Base-by-base conservation (phyloP, 768 basidiomycete species). In the Mycena olivaceomarginata region DNA sequence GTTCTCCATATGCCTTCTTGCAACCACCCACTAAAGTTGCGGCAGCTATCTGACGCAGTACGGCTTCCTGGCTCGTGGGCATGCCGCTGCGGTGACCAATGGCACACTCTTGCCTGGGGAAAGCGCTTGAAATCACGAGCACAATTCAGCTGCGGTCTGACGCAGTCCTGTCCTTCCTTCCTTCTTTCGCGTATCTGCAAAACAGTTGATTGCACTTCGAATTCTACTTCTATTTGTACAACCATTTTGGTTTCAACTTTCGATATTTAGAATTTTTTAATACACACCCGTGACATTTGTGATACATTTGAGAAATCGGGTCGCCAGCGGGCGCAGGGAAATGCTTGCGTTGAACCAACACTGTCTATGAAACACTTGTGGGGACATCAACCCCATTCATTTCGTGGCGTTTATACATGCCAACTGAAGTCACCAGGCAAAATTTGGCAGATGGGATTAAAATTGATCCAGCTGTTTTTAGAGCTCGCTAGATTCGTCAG, bases 11-110 rank as follows among this genome's bases (percentile, higher is more conserved):
- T 62, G 7, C 20, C 18, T 25, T 25, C 25, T 10, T 25, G 11
- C 6, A 37, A 31, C 16, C 16, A 6, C 11, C 53, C 40, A 48
- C 37, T 45, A 41, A n/a, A 20, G 20, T 15, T 56, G 43, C 9
- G 3, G 13, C 60, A 86, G 85, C 70, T 85, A 85, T 74, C 77
- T 85, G n/a, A 78, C 84, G 0, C 79, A 81, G 66, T 87, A 86
- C 74, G 84, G 83, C 2, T 80, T 80, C 57, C 67, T 86, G 7
- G 82, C 85, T 15, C 82, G 86, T 40, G 82, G 77, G 13, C 86
- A 86, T 71, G 83, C 81, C 20, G 82, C 80, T 63, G 85, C 85
- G 8, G 75, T 85, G 16, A 43, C 41, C 16, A 83, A 80, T 56
- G 86, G 85, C 18, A 82, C 81, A 0, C 62, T 82, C 39, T 46